phyloP scores from a whole-genome alignment of 2,329 filamentous ascomycete genomes.

The Fusarium zealandicum region DNA sequence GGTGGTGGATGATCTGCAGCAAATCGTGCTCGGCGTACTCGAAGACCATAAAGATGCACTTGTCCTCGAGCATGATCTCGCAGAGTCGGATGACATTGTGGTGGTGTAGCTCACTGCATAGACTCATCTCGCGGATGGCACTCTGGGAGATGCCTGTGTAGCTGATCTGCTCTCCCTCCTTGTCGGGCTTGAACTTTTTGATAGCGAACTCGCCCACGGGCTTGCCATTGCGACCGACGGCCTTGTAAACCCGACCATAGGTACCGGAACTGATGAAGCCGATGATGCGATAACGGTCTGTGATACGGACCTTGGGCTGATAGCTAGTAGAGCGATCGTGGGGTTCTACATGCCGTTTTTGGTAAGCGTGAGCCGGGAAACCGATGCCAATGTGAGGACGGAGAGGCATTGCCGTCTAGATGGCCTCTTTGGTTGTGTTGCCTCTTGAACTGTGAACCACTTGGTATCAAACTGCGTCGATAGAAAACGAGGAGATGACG shows the following conservation, averaged over 20 bases:
- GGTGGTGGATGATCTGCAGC: slow-evolving; percentile 97
- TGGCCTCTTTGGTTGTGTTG: neutral
- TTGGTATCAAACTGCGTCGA: slow-evolving; percentile 27
- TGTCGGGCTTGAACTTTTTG: slow-evolving; percentile 99
- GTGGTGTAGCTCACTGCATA: slow-evolving; percentile 91
- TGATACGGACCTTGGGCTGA: slow-evolving; percentile 83
- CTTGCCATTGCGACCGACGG: slow-evolving; percentile 66
- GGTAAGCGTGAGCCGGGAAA: slow-evolving; percentile 42
- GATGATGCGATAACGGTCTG: slow-evolving; percentile 93
- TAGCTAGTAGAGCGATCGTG: slow-evolving; percentile 63
- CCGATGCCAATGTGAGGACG: slow-evolving; percentile 44
- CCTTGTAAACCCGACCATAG: slow-evolving; percentile 98
- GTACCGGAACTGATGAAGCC: slow-evolving; percentile 98
- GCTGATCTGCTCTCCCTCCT: slow-evolving; percentile 91
- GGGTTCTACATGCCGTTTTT: slow-evolving; percentile 56
- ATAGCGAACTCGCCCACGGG: slow-evolving; percentile 86
- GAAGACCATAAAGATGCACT: slow-evolving; percentile 99
- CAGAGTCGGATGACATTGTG: slow-evolving; percentile 88
- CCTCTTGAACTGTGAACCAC: slow-evolving; percentile 23
- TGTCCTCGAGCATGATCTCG: slow-evolving; percentile 97
- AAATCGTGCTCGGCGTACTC: slow-evolving; percentile 98
- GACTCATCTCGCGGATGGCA: slow-evolving; percentile 94
- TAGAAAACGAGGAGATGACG: slow-evolving; percentile 6
- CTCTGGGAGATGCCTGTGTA: slow-evolving; percentile 99
- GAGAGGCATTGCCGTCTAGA: slow-evolving; percentile 44